Evolutionary conservation across 495 filamentous ascomycete species (phyloP).

Genomic region (Trichoderma gamsii): DNA sequence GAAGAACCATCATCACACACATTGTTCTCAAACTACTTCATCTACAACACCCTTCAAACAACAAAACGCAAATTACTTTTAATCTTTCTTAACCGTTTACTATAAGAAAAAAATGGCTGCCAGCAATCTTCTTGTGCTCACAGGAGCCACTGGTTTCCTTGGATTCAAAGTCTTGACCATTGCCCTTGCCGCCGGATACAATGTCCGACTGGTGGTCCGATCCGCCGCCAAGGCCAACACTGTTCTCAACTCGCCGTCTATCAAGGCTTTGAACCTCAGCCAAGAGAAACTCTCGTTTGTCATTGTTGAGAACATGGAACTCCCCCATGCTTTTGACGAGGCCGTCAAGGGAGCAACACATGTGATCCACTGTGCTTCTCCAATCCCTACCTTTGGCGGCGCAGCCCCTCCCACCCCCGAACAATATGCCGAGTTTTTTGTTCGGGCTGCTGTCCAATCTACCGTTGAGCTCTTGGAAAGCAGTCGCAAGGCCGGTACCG

Average conservation of each 20-base stretch:
- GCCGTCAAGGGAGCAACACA: slow-evolving; percentile 35
- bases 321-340: slow-evolving; percentile 32
- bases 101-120: not conserved
- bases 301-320: slow-evolving; percentile 37
- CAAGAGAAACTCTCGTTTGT: slow-evolving; percentile 22
- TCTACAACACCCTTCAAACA: too few species aligned
- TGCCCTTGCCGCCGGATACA: slow-evolving; percentile 25
- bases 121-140: not conserved
- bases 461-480: slow-evolving; percentile 68
- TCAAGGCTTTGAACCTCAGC: slow-evolving; percentile 2
- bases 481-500: slow-evolving; percentile 50
- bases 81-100: too few species aligned
- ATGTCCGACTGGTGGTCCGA: slow-evolving; percentile 33
- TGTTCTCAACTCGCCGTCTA: slow-evolving; percentile 20
- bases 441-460: slow-evolving; percentile 67
- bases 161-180: slow-evolving; percentile 23
- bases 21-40: too few species aligned
- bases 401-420: not conserved
- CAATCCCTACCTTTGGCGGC: slow-evolving; percentile 18
- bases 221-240: slow-evolving; percentile 20
- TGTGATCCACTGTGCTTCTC: slow-evolving; percentile 43
- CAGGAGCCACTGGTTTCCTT: slow-evolving; percentile 9
- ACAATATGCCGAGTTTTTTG: slow-evolving; percentile 53
- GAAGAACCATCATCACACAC: too few species aligned
- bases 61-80: too few species aligned